Evolutionary conservation across 768 basidiomycete genomes (phyloP).

Genomic region (Russula earlei): DNA sequence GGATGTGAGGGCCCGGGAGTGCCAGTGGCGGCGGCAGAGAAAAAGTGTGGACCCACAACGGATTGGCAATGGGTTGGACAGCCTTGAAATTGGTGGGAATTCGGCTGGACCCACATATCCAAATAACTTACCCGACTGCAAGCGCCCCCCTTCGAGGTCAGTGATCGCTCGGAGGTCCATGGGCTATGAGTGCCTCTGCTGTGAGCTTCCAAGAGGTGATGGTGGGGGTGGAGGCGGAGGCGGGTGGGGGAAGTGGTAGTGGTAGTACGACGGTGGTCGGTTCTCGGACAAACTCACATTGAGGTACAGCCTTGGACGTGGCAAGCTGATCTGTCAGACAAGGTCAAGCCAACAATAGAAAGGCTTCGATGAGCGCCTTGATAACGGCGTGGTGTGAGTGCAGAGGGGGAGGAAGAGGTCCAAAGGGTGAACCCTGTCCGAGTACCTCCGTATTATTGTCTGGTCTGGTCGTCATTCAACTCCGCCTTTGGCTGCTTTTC

Average conservation of each 20-base stretch:
- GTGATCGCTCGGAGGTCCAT: constrained; percentile 17
- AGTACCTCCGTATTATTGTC: neutral
- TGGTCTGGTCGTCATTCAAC: neutral
- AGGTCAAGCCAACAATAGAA: neutral
- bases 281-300: constrained; percentile 4
- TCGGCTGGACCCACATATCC: constrained; percentile 17
- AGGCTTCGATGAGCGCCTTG: neutral
- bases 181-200: neutral
- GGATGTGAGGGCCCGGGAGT: neutral
- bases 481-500: neutral
- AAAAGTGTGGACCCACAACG: constrained; percentile 16
- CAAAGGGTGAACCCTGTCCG: neutral
- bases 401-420: neutral
- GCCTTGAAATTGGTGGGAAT: constrained; percentile 1
- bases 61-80: constrained; percentile 9
- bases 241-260: neutral
- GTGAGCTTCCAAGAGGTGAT: neutral
- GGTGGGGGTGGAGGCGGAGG: neutral
- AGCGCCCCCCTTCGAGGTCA: constrained; percentile 10
- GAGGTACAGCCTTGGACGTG: neutral
- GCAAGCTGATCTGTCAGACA: neutral
- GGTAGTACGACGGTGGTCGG: neutral
- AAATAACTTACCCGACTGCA: constrained; percentile 18
- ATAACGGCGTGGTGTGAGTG: neutral
- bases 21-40: neutral